phyloP scores from a whole-genome alignment of 2,329 filamentous ascomycete species.

The Fusarium armeniacum region DNA sequence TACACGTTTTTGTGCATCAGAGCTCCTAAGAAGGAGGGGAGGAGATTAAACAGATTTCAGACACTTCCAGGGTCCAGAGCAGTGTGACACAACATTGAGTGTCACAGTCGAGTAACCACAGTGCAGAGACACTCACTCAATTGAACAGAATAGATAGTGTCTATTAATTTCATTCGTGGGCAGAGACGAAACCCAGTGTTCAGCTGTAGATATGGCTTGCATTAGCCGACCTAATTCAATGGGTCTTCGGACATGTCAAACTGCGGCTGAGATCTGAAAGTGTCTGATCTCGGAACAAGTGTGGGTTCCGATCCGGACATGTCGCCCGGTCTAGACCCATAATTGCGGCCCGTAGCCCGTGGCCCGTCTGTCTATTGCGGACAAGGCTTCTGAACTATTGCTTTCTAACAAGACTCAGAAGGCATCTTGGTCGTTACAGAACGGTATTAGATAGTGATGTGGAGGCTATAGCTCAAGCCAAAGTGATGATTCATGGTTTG shows the following conservation, averaged over 20 bases:
- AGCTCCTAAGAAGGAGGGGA: not conserved
- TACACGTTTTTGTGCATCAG: not conserved
- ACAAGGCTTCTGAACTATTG: conserved; percentile 11
- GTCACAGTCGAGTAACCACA: not conserved
- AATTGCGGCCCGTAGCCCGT: conserved; percentile 35
- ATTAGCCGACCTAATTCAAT: conserved; percentile 8
- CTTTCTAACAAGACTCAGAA: conserved; percentile 26
- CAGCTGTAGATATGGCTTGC: not conserved
- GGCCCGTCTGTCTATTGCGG: not conserved
- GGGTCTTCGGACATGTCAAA: conserved; percentile 4
- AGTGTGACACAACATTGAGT: not conserved
- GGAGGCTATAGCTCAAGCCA: conserved; percentile 10
- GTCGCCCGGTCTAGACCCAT: conserved; percentile 31
- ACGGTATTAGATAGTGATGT: conserved; percentile 24
- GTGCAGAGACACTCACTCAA: not conserved
- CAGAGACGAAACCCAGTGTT: not conserved
- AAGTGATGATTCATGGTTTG: conserved; percentile 35
- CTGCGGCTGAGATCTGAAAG: conserved; percentile 11
- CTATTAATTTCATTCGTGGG: not conserved
- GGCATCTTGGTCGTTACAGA: conserved; percentile 38
- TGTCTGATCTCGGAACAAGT: conserved; percentile 21
- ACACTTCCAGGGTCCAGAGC: not conserved
- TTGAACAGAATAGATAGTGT: not conserved
- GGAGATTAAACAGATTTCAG: not conserved
- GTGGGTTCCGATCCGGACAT: conserved; percentile 14